Evolutionary conservation across 1,284 basidiomycete genomes (phyloP), one percentile per base, ranked within the genome.

Genomic region (Stereum hirsutum): DNA sequence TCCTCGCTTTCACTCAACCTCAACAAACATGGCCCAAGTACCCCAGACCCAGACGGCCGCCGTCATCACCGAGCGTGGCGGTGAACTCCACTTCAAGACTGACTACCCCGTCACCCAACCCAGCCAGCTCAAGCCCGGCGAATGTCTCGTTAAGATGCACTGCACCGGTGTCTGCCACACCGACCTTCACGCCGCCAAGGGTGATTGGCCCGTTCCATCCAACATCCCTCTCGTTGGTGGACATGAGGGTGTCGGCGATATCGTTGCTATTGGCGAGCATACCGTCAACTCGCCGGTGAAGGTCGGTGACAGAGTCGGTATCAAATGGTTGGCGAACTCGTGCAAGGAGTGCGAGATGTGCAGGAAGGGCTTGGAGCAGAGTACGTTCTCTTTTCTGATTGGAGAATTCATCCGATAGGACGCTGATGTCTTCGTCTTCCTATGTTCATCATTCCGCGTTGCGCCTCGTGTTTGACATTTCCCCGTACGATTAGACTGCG

Each of bases 181-280:
- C 17, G 89, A 90, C 57, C 70, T 90, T 10, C 87, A 90, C 55
- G 81, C 82, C 25, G 70, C 73, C 40, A 62, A 72, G 37, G 74
- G 72, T 44, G 86, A 90, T 57, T 89, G 86, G 86, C 85, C 86
- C 3, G 49, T 87, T 28, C 63, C 65, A 3, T 67, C 81, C 39
- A 78, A 74, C 52, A 70, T 73, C 8, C 89, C 89, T 2, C 75
- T 91, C 44, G 76, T 93, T 47, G 91, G 89, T 27, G 91, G 91
- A 0, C 89, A 92, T 57, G 89, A 91, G 64, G 88, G 86, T 49
- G 77, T 86, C 14, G 83, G 84, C 7, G 61, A 72, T 41, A 66
- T 93, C 45, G 84, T 93, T 31, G 88, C 87, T 30, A 84, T 93
- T 53, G 89, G 79, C 36, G 68, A 72, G 19, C 68, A 81, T 56